A percentile compares a stretch with the other conserved stretches of the same genome.
Evolutionary conservation across 352 stramenopile genomes (phyloP).

Genomic region (Phytophthora tentaculata): DNA sequence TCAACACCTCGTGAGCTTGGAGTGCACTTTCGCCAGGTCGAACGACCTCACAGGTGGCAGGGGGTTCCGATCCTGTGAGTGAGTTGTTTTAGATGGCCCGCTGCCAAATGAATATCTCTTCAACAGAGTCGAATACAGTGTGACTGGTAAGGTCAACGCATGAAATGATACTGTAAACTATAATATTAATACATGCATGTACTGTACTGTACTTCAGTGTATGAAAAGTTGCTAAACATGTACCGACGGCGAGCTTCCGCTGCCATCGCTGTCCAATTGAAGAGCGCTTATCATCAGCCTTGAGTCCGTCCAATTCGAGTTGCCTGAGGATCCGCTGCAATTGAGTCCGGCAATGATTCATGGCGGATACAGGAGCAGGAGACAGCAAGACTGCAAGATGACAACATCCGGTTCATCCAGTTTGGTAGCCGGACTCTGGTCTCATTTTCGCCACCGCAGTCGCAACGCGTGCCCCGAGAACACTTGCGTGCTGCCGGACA

Average conservation of each 20-base stretch:
- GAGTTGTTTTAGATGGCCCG: slow-evolving; percentile 9
- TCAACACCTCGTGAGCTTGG: slow-evolving; percentile 25
- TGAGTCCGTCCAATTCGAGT: slow-evolving; percentile 17
- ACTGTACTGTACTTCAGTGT: no score
- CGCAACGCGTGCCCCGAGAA: background rate
- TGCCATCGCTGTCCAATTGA: slow-evolving; percentile 2
- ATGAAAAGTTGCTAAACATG: no score
- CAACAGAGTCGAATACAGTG: background rate
- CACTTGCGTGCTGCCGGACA: slow-evolving; percentile 15
- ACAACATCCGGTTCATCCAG: slow-evolving; percentile 36
- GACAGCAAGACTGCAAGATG: background rate
- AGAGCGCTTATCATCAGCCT: background rate
- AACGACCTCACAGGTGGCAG: slow-evolving; percentile 14
- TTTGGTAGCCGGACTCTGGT: slow-evolving; percentile 27
- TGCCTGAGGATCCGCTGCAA: background rate
- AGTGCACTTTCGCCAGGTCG: slow-evolving; percentile 10
- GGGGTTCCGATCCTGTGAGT: slow-evolving; percentile 13
- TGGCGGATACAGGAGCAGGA: no score
- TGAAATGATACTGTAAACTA: no score
- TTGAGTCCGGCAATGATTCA: no score
- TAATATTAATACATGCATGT: no score
- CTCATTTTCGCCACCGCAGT: slow-evolving; percentile 26
- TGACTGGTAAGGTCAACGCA: no score
- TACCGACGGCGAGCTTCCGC: background rate
- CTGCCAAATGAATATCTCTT: slow-evolving; percentile 23